These are phyloP conservation scores for Fusarium anguioides DNA, from an alignment of 2,329 filamentous ascomycete species.

Conservation along the genomic window DNA sequence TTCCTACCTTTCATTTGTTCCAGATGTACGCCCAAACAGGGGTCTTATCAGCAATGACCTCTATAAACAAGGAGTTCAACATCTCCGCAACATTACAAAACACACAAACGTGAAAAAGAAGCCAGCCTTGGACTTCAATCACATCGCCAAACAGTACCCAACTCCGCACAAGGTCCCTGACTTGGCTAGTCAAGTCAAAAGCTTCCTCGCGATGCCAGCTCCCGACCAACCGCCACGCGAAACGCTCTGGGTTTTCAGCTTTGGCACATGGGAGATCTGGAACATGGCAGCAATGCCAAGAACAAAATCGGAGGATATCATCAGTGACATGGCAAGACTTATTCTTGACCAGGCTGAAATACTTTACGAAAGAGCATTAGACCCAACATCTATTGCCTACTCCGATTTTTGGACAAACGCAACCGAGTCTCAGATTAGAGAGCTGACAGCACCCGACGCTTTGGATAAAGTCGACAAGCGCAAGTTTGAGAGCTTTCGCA, in stretches of 20 bases:
- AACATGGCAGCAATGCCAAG: constrained; percentile 60
- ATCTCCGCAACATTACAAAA: constrained; percentile 50
- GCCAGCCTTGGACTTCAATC: constrained; percentile 58
- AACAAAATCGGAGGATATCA: constrained; percentile 49
- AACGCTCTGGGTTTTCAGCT: constrained; percentile 64
- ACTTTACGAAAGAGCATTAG: constrained; percentile 58
- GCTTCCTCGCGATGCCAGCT: constrained; percentile 57
- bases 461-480: constrained; percentile 43
- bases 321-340: constrained; percentile 53
- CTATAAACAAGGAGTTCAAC: constrained; percentile 58
- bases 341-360: constrained; percentile 60
- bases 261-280: constrained; percentile 68
- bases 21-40: constrained; percentile 58
- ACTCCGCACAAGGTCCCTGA: constrained; percentile 54
- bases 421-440: constrained; percentile 41
- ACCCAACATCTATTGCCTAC: constrained; percentile 57
- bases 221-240: constrained; percentile 53
- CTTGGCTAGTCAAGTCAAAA: constrained; percentile 56
- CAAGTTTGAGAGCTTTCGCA: constrained; percentile 57
- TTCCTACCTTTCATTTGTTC: constrained; percentile 59
- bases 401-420: constrained; percentile 56
- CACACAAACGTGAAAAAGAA: constrained; percentile 47
- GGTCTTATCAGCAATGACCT: constrained; percentile 64
- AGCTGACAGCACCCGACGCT: constrained; percentile 42
- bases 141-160: constrained; percentile 57